Percentiles rank a stretch among this genome's conserved stretches.
phyloP scores from a whole-genome alignment of 495 filamentous ascomycete genomes.

The Rusavskia elegans region DNA sequence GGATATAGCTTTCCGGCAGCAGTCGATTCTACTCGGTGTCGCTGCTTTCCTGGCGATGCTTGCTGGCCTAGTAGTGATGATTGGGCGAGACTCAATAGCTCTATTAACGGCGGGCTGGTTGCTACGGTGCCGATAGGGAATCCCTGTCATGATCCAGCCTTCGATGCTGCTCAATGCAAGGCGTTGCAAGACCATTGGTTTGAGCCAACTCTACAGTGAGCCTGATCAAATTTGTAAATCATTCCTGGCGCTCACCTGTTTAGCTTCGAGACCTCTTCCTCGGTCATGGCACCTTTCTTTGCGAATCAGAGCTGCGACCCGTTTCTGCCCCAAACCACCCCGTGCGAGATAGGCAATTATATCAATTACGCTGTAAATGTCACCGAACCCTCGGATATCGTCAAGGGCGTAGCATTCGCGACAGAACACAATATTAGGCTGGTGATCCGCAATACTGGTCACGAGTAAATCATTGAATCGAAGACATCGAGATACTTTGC shows the following conservation, averaged over 20 bases:
- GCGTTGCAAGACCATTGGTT: conserved; percentile 12
- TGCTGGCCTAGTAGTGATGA: conserved; percentile 16
- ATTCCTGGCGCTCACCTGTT: background rate
- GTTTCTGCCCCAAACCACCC: conserved; percentile 20
- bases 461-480: conserved; percentile 24
- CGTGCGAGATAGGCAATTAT: conserved; percentile 36
- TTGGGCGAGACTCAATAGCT: conserved; percentile 18
- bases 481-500: no score
- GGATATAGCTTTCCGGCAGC: no score
- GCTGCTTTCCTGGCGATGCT: conserved; percentile 17
- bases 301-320: conserved; percentile 34
- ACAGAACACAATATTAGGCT: conserved; percentile 32
- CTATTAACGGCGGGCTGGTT: conserved; percentile 17
- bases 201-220: conserved; percentile 8
- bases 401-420: conserved; percentile 36
- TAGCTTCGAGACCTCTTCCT: conserved; percentile 13
- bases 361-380: conserved; percentile 36
- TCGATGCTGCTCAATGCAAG: conserved; percentile 15
- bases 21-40: conserved; percentile 2
- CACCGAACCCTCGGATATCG: conserved; percentile 23
- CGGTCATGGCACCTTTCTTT: conserved; percentile 29
- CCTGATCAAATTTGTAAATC: no score
- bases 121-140: conserved; percentile 20
- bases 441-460: conserved; percentile 42
- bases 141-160: conserved; percentile 22